phyloP scores from a whole-genome alignment of 768 basidiomycete genomes.

The Suillus clintonianus region DNA sequence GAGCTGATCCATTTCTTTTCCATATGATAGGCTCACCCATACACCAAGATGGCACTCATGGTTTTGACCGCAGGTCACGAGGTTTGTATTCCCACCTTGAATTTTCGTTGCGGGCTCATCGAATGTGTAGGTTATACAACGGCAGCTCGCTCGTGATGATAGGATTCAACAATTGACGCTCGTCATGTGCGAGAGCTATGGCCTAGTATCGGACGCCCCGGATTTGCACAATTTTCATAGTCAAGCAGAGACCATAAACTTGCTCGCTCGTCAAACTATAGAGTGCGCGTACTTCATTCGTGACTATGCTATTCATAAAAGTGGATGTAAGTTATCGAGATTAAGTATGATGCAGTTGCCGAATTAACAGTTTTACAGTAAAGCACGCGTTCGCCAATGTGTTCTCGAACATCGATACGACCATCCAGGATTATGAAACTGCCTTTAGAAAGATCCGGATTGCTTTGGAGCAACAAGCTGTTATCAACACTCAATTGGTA shows the following conservation, averaged over 20 bases:
- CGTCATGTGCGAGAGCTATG: constrained; percentile 2
- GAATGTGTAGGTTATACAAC: neutral
- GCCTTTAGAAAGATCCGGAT: neutral
- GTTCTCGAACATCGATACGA: neutral
- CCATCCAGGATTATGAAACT: neutral
- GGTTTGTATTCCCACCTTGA: neutral
- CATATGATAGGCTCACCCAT: constrained; percentile 4
- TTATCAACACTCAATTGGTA: neutral
- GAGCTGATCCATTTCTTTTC: neutral
- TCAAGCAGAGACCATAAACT: constrained; percentile 1
- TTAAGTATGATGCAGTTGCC: neutral
- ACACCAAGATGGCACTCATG: constrained; percentile 4
- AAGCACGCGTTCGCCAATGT: neutral
- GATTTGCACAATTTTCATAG: neutral
- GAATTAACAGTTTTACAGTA: neutral
- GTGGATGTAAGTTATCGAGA: constrained; percentile 14
- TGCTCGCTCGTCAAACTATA: constrained; percentile 20
- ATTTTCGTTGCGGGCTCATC: neutral
- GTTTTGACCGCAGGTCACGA: neutral
- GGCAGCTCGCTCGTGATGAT: constrained; percentile 2
- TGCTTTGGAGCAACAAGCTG: neutral
- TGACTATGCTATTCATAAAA: constrained; percentile 25
- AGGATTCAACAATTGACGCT: neutral
- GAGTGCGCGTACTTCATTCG: constrained; percentile 31
- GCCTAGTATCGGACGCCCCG: constrained; percentile 1